Base-by-base conservation (phyloP, 257 asterid genomes). In the Nicotiana attenuata region DNA sequence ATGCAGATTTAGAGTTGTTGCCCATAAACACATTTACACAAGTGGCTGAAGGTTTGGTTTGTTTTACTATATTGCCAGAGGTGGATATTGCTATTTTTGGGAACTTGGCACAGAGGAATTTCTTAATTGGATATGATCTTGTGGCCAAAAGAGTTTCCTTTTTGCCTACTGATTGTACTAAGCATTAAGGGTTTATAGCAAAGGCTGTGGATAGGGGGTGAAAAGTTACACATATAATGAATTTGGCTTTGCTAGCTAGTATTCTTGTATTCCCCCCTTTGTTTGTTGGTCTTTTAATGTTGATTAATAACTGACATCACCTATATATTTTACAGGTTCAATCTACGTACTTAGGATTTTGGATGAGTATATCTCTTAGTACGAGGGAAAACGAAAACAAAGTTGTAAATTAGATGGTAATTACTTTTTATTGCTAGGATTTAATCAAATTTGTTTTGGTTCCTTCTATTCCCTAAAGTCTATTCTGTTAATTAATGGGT, bases 61-160 rank as follows among this genome's bases (percentile, higher is more conserved):
- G 84, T 55, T 56, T 81, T 10, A 73, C 79, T 0, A 73, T 73
- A 47, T n/a, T 73, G 33, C 63, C 79, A 10, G 29, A 22, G n/a
- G 10, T 20, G 7, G 35, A 52, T 15, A 59, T 87, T 22, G 80
- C 89, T 24, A 77, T 85, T 10, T 85, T 87, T 61, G 91, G 91
- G 3, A 87, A 87, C 65, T 13, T 85, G 81, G 90, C 91, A 57
- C 89, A 89, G 41, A 14, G 13, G 3, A 81, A 89, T 78, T 87
- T 82, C 65, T 80, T 85, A 83, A 67, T 89, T 13, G 90, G 89
- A 3, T 85, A 83, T 84, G 88, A 89, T 31, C 63, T 89, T 8
- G 80, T 6, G 33, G 81, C 19, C 50, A 82, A 82, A 52, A 81
- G 53, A 17, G 75, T 88, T 5, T 83, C 90, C 59, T 87, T 89